Percentiles rank a stretch among this genome's conserved stretches.
Conservation (phyloP, 805 yeast genomes). For the Starmerella gropengiesseri region DNA sequence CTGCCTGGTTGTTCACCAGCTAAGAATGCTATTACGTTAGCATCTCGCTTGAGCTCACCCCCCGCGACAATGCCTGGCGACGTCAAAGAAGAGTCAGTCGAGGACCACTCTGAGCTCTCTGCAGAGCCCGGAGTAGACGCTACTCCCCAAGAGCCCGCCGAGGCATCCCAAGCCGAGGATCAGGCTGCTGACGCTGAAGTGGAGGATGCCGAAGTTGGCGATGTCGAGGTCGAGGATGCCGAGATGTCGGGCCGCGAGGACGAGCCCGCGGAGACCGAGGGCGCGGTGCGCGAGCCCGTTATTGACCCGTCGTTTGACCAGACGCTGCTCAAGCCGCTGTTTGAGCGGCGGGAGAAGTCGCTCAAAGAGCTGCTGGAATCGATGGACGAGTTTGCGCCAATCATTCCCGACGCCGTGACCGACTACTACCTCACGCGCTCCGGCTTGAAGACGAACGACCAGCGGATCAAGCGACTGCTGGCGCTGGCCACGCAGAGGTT, state of each 20-base stretch:
- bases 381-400: conserved; percentile 91
- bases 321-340: conserved; percentile 21
- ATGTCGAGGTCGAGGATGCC: conserved; percentile 3
- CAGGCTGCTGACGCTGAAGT: background rate
- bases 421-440: conserved; percentile 80
- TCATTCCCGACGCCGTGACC: conserved; percentile 92
- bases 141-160: too few species aligned
- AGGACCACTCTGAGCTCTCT: background rate
- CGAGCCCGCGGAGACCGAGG: background rate
- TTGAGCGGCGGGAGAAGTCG: conserved; percentile 25
- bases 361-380: conserved; percentile 71
- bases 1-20: too few species aligned
- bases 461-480: conserved; percentile 65
- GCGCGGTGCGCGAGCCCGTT: conserved; percentile 2
- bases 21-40: conserved; percentile 4
- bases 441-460: conserved; percentile 73
- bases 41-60: too few species aligned
- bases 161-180: background rate
- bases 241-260: background rate
- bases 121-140: background rate
- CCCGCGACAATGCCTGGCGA: too few species aligned
- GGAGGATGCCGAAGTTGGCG: conserved; percentile 1
- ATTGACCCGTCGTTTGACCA: conserved; percentile 22
- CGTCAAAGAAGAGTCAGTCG: too few species aligned
- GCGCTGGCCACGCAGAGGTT: conserved; percentile 96